Evolutionary conservation across 495 filamentous ascomycete genomes (phyloP), one percentile per base, ranked within the genome.

Genomic region (Clavariopsis aquatica): DNA sequence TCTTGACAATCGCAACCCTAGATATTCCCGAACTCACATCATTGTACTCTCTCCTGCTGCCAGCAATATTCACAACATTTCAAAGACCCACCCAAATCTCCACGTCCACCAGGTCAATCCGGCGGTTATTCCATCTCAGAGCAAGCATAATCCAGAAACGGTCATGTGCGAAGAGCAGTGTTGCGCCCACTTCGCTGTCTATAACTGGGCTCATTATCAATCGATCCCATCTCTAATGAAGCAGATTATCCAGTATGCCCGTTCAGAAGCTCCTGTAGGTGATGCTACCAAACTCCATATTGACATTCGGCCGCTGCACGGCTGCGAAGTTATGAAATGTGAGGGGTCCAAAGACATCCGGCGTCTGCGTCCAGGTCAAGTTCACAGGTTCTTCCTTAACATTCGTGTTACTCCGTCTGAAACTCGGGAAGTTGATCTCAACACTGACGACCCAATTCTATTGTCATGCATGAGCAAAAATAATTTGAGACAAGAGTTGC

Each of bases 81-180:
- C 47, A 3, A 38, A 19, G 29, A 17, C 19, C 27, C 23, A 36
- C 5, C 58, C 58, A 3, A 1, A 8, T 5, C 27, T 62, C 23
- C 31, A 62, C 19, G 13, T 52, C 29, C 47, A 62, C 23, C 58
- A 62, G 29, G 28, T 62, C 47, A 62, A 62, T 19, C 58, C 58
- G 5, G 58, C 58, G 10, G n/a, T 27, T 8, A 6, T 62, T 9
- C 59, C 59, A n/a, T 43, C 31, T 26, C 27, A 6, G 0, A 28
- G 6, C 45, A 38, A 17, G 17, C 17, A 15, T 2, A 36, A 60
- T 7, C 19, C 20, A 8, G 23, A 49, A 20, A 43, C n/a, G 12
- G 15, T 10, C 5, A 23, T 49, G 8, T 52, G 57, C n/a, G 2
- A 34, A 3, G 28, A 60, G n/a, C 7, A n/a, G 12, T 52, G 57